Evolutionary conservation across 805 yeast genomes (phyloP).

Genomic region (Brettanomyces nanus): DNA sequence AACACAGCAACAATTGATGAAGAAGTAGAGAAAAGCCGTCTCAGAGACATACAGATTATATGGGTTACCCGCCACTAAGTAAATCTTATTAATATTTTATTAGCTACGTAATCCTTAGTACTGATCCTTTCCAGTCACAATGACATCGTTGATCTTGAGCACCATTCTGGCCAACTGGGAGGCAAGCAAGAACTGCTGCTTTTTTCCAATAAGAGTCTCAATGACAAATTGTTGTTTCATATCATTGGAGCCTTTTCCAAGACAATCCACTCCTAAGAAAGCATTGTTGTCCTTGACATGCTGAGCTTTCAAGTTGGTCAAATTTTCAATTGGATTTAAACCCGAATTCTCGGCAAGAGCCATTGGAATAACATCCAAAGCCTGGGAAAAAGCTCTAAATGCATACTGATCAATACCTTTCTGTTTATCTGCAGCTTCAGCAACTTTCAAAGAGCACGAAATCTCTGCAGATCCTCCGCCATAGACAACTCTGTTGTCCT

Average conservation of each 20-base stretch:
- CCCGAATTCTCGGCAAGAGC: constrained; percentile 97
- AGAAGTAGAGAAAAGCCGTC: too few relatives aligned
- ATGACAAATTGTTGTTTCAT: constrained; percentile 93
- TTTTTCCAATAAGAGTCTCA: constrained; percentile 95
- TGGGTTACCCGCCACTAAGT: too few relatives aligned
- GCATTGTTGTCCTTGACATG: constrained; percentile 70
- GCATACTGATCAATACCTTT: constrained; percentile 97
- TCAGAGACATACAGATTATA: too few relatives aligned
- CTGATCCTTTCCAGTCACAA: constrained; percentile 43
- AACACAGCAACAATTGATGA: too few relatives aligned
- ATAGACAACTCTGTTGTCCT: constrained; percentile 90
- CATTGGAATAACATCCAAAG: constrained; percentile 88
- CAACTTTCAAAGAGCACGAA: constrained; percentile 83
- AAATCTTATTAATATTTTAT: too few relatives aligned
- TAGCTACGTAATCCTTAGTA: constrained; percentile 13
- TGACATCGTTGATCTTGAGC: constrained; percentile 92
- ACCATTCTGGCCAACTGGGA: constrained; percentile 98
- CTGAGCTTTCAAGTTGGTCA: constrained; percentile 73
- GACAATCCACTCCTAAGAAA: constrained; percentile 85
- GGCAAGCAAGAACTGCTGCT: constrained; percentile 90
- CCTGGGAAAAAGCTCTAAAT: constrained; percentile 87
- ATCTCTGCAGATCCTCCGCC: constrained; percentile 99
- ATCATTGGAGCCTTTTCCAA: constrained; percentile 80
- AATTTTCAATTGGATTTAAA: constrained; percentile 83
- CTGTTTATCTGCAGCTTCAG: constrained; percentile 86